Conservation (phyloP, 1,139 yeast species). For the Suhomyces kunorum region DNA sequence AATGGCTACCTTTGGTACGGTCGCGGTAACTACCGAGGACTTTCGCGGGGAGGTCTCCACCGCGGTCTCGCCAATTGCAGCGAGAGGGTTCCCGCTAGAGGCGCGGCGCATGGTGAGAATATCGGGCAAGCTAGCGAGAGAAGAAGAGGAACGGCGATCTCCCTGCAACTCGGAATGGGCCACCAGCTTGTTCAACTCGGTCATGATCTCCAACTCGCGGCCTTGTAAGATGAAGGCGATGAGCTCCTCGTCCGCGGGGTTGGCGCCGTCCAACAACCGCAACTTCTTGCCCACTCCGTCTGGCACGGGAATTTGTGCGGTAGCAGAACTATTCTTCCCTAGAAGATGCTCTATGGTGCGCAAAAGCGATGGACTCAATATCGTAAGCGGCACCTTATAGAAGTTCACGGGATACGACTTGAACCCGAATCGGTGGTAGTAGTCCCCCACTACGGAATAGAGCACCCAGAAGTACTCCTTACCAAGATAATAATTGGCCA, state of each 20-base stretch:
- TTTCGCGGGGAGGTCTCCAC: slow-evolving; percentile 21
- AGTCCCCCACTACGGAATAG: slow-evolving; percentile 38
- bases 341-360: slow-evolving; percentile 26
- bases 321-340: slow-evolving; percentile 4
- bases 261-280: slow-evolving; percentile 28
- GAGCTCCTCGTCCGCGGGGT: slow-evolving; percentile 33
- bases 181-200: slow-evolving; percentile 39
- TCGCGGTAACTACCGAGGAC: slow-evolving; percentile 29
- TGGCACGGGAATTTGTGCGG: slow-evolving; percentile 10
- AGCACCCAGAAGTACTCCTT: slow-evolving; percentile 39
- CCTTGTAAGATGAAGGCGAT: slow-evolving; percentile 36
- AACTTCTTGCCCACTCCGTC: slow-evolving; percentile 31
- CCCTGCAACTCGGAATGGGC: slow-evolving; percentile 40
- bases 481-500: slow-evolving; percentile 40
- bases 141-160: slow-evolving; percentile 37
- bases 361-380: slow-evolving; percentile 24
- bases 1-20: slow-evolving; percentile 35
- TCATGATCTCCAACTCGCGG: slow-evolving; percentile 39
- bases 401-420: slow-evolving; percentile 39
- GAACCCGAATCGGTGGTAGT: slow-evolving; percentile 43
- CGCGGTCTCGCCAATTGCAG: slow-evolving; percentile 18
- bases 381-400: slow-evolving; percentile 31
- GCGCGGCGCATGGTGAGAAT: slow-evolving; percentile 26
- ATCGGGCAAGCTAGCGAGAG: slow-evolving; percentile 35
- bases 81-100: slow-evolving; percentile 27